A percentile compares a stretch with the other conserved stretches of the same genome.
Evolutionary conservation across 2,329 filamentous ascomycete species (phyloP).

Genomic region (Chaetomiaceae sp.): DNA sequence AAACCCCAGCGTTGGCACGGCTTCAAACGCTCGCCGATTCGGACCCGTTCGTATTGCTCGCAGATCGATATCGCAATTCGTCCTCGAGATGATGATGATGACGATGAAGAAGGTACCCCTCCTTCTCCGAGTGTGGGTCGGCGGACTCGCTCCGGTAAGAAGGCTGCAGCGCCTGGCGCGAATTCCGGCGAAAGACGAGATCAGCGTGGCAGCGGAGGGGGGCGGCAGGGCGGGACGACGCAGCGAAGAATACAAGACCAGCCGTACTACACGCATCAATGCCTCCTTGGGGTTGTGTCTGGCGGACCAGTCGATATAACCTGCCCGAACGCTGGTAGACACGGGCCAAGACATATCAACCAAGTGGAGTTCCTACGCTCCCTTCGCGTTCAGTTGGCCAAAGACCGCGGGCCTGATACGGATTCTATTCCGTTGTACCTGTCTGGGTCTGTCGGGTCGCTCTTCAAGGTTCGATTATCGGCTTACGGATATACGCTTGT

Average conservation of each 20-base stretch:
- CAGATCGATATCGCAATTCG: slow-evolving; percentile 1
- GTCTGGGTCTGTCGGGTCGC: slow-evolving; percentile 29
- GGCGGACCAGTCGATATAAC: slow-evolving; percentile 26
- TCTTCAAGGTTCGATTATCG: slow-evolving; percentile 37
- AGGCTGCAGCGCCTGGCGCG: slow-evolving; percentile 5
- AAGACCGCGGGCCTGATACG: slow-evolving; percentile 31
- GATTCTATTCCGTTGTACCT: slow-evolving; percentile 31
- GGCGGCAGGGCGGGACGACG: slow-evolving; percentile 7
- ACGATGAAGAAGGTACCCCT: slow-evolving; percentile 21
- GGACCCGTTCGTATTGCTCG: slow-evolving; percentile 28
- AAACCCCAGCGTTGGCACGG: slow-evolving; percentile 30
- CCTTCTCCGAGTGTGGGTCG: slow-evolving; percentile 18
- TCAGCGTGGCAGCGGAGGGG: slow-evolving; percentile 8
- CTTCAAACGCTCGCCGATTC: slow-evolving; percentile 31
- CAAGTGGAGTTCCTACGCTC: slow-evolving; percentile 28
- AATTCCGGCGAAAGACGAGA: slow-evolving; percentile 7
- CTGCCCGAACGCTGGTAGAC: slow-evolving; percentile 28
- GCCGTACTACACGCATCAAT: slow-evolving; percentile 31
- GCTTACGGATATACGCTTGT: slow-evolving; percentile 37
- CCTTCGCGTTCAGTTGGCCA: slow-evolving; percentile 29
- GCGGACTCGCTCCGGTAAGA: slow-evolving; percentile 14
- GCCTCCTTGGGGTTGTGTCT: slow-evolving; percentile 27
- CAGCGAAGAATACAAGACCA: slow-evolving; percentile 24
- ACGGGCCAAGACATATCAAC: slow-evolving; percentile 28
- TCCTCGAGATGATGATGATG: slow-evolving; percentile 14